These are phyloP conservation scores for Endocladia muricata DNA, from an alignment of 31 red algal species.

Conservation along the genomic window DNA sequence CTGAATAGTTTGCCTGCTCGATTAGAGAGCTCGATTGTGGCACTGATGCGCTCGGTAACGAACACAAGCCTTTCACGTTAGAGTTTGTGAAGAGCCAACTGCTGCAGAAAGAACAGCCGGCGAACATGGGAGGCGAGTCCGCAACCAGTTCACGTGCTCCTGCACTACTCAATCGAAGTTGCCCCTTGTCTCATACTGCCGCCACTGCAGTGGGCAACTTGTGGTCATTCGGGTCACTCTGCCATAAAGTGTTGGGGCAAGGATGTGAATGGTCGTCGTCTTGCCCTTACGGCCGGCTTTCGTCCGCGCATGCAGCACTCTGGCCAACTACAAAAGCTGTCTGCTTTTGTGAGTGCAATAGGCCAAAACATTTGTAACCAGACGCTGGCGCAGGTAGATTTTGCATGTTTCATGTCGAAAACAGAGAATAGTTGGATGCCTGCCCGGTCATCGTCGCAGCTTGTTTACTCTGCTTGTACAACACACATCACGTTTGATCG, in stretches of 20 bases:
- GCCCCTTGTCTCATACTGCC: not conserved
- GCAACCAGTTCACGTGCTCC: not conserved
- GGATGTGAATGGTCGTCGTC: constrained; percentile 7
- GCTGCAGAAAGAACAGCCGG: constrained; percentile 12
- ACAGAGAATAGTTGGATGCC: not conserved
- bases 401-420: not conserved
- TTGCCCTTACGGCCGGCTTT: not conserved
- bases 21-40: not conserved
- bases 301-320: not conserved
- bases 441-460: not conserved
- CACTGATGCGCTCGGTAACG: constrained; percentile 14
- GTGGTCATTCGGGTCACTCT: not conserved
- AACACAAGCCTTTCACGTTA: constrained; percentile 9
- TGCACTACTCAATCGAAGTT: not conserved
- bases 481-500: constrained; percentile 34
- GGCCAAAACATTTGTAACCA: not conserved
- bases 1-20: constrained; percentile 7
- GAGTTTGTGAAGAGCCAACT: constrained; percentile 23
- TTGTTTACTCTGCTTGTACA: constrained; percentile 27
- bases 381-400: not conserved
- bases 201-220: not conserved
- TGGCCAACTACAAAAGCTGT: not conserved
- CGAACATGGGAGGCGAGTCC: not conserved
- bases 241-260: constrained; percentile 2
- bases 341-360: not conserved